Evolutionary conservation across 345 rosid genomes (phyloP).

Genomic region (Turritis glabra): DNA sequence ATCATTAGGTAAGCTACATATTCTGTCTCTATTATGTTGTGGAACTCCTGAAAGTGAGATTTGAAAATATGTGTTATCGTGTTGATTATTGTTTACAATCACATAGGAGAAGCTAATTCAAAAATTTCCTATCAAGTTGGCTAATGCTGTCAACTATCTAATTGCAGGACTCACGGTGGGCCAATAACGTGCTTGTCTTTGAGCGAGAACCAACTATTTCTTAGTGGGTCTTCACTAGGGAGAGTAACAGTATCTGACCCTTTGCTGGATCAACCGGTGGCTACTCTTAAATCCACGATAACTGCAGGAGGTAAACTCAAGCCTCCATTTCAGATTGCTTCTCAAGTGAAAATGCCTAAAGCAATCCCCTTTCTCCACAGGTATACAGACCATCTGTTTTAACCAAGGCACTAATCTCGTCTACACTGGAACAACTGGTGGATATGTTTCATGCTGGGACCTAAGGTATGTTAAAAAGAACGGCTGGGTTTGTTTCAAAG

Average conservation of each 20-base stretch:
- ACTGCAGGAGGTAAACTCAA: constrained; percentile 51
- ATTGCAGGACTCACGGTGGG: constrained; percentile 73
- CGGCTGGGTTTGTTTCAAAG: neutral
- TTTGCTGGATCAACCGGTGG: constrained; percentile 57
- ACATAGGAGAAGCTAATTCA: neutral
- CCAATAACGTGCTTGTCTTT: constrained; percentile 73
- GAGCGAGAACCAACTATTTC: constrained; percentile 63
- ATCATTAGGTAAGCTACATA: constrained; percentile 57
- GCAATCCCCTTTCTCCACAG: constrained; percentile 44
- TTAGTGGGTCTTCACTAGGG: constrained; percentile 78
- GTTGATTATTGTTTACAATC: neutral
- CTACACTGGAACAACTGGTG: constrained; percentile 76
- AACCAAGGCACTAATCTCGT: constrained; percentile 61
- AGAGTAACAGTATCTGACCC: constrained; percentile 69
- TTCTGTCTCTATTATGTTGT: neutral
- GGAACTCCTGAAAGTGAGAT: neutral
- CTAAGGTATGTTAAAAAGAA: constrained; percentile 54
- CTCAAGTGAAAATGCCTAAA: constrained; percentile 1
- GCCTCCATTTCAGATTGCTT: constrained; percentile 4
- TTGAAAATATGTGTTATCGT: neutral
- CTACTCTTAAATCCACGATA: constrained; percentile 64
- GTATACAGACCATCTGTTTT: constrained; percentile 66
- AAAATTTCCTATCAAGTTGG: neutral
- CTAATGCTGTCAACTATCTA: constrained; percentile 11
- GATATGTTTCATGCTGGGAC: constrained; percentile 83